Evolutionary conservation across 805 yeast species (phyloP), one percentile per base, ranked within the genome.

Genomic region (Saccharomycopsis oosterbeekiorum): DNA sequence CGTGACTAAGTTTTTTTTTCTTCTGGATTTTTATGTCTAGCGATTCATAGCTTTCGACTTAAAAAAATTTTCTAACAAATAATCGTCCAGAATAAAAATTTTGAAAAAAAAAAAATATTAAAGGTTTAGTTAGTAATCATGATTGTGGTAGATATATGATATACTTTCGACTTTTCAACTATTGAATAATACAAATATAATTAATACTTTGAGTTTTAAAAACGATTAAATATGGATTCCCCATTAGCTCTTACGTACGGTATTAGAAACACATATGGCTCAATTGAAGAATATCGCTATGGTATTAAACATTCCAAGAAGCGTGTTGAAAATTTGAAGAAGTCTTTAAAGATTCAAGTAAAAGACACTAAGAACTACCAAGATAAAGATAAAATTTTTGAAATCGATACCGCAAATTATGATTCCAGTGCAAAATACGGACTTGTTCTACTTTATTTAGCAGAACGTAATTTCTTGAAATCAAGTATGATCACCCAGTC

Each of bases 391-490:
- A 76, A 80, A 66, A 77, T 77, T 4, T 72, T 80, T 41, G 71
- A 74, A 37, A 77, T 88, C 34, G 68, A 77, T 1, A 60, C 73
- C 0, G 83, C 77, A 8, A 80, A 82, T 61, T 85, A 85, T 65
- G 77, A 73, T 4, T 64, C 70, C 21, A 82, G 88, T 67, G 70
- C 72, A 12, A 74, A 79, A 64, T 82, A 74, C 68, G 93, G 85
- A 40, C 76, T 78, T 47, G 73, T 90, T 29, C 71, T 83, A n/a
- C 74, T 91, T 26, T 75, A 83, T 61, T 79, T 80, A n/a, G 84
- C 87, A 1, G 98, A 94, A 72, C 80, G 97, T 69, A 88, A 89
- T 66, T 75, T 84, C 69, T 77, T 89, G 37, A 82, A 79, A 66
- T 86, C 92, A 0, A 78, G 83, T 70, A 91, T 86, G 71, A 76